Percentiles rank a stretch among this genome's conserved stretches.
These are phyloP conservation scores for Podospora fimiseda DNA, from an alignment of 495 filamentous ascomycete genomes.

Conservation along the genomic window DNA sequence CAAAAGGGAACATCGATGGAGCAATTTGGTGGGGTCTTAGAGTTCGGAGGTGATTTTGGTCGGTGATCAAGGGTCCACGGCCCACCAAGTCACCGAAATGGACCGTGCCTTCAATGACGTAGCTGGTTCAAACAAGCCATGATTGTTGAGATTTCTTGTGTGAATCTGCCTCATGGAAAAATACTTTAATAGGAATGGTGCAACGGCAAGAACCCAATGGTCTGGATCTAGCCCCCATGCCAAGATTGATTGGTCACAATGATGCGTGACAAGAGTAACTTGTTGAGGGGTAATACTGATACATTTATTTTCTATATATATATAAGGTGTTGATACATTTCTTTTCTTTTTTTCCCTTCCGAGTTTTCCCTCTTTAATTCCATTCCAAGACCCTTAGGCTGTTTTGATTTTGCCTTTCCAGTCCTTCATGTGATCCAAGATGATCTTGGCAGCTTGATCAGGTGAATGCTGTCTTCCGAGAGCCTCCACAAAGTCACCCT, in stretches of 20 bases:
- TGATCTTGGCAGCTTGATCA: constrained; percentile 75
- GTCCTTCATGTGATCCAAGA: constrained; percentile 81
- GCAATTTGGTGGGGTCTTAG: neutral
- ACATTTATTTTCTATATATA: neutral
- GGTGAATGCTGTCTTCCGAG: constrained; percentile 91
- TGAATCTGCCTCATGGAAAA: neutral
- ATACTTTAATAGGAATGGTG: too few relatives aligned
- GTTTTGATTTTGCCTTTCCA: constrained; percentile 55
- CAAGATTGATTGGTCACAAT: too few relatives aligned
- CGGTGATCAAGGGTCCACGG: too few relatives aligned
- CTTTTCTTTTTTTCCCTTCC: neutral
- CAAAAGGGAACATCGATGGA: neutral
- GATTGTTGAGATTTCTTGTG: neutral
- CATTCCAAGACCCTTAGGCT: neutral
- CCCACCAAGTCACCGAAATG: too few relatives aligned
- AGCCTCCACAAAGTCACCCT: constrained; percentile 96
- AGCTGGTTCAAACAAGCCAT: neutral
- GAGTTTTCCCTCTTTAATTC: neutral
- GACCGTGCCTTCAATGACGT: neutral
- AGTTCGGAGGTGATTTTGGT: neutral
- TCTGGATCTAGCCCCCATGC: too few relatives aligned
- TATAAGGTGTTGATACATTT: constrained; percentile 10
- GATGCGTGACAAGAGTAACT: neutral
- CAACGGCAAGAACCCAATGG: neutral
- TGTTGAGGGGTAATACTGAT: neutral